Conservation (phyloP, 2,329 filamentous ascomycete genomes). For the Mycosphaerella sp. region DNA sequence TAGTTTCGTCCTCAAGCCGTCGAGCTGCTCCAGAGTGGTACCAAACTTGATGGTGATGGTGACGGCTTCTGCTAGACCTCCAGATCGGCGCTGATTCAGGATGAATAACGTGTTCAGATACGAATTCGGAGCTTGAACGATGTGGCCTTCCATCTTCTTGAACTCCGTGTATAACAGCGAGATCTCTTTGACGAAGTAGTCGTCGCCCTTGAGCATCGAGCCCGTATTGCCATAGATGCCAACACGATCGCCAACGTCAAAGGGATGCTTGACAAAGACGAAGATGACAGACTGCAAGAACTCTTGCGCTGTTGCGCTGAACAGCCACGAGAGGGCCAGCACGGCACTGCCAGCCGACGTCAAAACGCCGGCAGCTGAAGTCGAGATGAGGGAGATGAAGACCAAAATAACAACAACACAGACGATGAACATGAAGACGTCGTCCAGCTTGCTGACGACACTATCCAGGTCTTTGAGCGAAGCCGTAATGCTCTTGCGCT, state of each 20-base stretch:
- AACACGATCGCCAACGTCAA: constrained; percentile 90
- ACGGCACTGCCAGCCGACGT: constrained; percentile 81
- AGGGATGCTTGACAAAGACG: constrained; percentile 95
- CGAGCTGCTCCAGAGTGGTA: constrained; percentile 75
- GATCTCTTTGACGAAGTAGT: constrained; percentile 95
- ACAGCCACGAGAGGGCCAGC: constrained; percentile 87
- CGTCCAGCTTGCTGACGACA: constrained; percentile 82
- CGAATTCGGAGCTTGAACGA: constrained; percentile 93
- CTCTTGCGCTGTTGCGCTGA: constrained; percentile 87
- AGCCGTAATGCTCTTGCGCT: constrained; percentile 91
- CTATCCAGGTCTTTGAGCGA: constrained; percentile 93
- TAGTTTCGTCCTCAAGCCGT: constrained; percentile 70
- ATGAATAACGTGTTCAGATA: constrained; percentile 85
- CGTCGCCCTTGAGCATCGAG: constrained; percentile 69
- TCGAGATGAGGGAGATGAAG: constrained; percentile 82
- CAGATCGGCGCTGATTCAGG: constrained; percentile 86
- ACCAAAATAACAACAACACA: constrained; percentile 74
- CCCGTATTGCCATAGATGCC: constrained; percentile 88
- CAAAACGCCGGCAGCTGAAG: constrained; percentile 83
- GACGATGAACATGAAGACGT: constrained; percentile 84
- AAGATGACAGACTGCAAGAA: constrained; percentile 92
- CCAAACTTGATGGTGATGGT: constrained; percentile 83
- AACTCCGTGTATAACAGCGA: constrained; percentile 91
- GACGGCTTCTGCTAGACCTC: constrained; percentile 78
- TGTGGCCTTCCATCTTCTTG: constrained; percentile 96